Evolutionary conservation across 2,329 filamentous ascomycete species (phyloP).

Genomic region (Fusarium pseudoanthophilum): DNA sequence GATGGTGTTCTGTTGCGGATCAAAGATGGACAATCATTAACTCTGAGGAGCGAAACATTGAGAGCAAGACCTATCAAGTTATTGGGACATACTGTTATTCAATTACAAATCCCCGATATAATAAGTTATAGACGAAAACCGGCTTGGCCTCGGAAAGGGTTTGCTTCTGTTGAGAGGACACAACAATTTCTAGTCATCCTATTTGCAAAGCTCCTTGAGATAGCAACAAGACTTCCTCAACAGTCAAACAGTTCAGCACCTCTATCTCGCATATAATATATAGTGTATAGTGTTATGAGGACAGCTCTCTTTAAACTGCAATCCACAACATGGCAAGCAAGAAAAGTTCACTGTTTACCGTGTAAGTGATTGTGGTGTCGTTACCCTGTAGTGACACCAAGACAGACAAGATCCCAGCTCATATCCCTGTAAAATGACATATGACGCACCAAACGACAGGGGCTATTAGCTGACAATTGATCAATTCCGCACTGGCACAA

Average conservation of each 20-base stretch:
- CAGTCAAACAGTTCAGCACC: neutral
- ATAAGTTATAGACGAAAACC: accelerated
- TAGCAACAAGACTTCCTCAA: too few species aligned
- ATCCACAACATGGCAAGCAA: neutral
- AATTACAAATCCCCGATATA: accelerated
- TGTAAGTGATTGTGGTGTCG: conserved; percentile 1
- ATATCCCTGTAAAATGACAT: conserved; percentile 25
- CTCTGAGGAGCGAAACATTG: too few species aligned
- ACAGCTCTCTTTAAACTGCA: neutral
- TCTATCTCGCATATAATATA: neutral
- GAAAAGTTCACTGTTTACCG: neutral
- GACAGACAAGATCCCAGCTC: neutral
- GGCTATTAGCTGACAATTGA: conserved; percentile 27
- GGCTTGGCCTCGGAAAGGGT: accelerated
- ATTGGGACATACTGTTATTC: neutral
- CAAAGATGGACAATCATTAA: neutral
- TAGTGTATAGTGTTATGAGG: too few species aligned
- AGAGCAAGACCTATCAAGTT: neutral
- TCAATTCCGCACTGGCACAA: conserved; percentile 13
- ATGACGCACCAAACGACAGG: conserved; percentile 8
- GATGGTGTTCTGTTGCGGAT: too few species aligned
- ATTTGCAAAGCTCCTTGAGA: accelerated
- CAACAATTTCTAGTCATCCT: accelerated
- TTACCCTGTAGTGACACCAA: conserved; percentile 9
- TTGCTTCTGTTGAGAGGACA: accelerated